Evolutionary conservation across 495 filamentous ascomycete species (phyloP), one percentile per base, ranked within the genome.

Genomic region (Daldinia childiae): DNA sequence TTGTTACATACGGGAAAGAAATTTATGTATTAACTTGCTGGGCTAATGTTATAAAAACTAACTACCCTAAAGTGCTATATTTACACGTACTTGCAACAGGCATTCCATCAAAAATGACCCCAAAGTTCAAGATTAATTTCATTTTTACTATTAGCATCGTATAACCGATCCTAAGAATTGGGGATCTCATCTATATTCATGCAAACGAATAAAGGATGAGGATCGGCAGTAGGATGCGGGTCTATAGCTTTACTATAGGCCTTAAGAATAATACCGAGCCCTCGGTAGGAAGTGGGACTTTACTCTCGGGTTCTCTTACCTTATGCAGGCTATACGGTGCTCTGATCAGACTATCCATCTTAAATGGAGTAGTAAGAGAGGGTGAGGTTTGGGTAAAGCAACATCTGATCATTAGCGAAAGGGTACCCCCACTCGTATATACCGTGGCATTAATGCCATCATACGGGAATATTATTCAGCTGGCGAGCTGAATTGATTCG

Each of bases 401-500:
- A 21, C 36, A 64, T 34, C 24, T 60, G 55, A 64, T 50, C 21
- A n/a, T 14, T 14, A n/a, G 15, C 14, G 50, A 55, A 61, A 39
- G 45, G 12, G 9, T 14, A 45, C 30, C 21, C 30, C 43, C 50
- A 59, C 41, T 39, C 59, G 52, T 58, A 66, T 38, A 63, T 59
- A 29, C 24, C 52, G 52, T 50, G 29, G n/a, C 15, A 57, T 68
- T 45, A 21, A 48, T 36, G 32, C 8, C 14, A 63, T 57, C 48
- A 41, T 39, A 60, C 19, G 27, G 30, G 38, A 2, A 6, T 6
- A 58, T 55, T 51, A 48, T 55, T 60, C 39, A 64, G 48, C 24
- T 68, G 9, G 12, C 24, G 9, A 61, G n/a, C 36, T 41, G 24
- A 43, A 19, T 34, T 64, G 2, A 72, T 64, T 72, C 60, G 64